These are phyloP conservation scores for Dactylis glomerata DNA, from an alignment of 176 grass and related monocot species.

Conservation along the genomic window DNA sequence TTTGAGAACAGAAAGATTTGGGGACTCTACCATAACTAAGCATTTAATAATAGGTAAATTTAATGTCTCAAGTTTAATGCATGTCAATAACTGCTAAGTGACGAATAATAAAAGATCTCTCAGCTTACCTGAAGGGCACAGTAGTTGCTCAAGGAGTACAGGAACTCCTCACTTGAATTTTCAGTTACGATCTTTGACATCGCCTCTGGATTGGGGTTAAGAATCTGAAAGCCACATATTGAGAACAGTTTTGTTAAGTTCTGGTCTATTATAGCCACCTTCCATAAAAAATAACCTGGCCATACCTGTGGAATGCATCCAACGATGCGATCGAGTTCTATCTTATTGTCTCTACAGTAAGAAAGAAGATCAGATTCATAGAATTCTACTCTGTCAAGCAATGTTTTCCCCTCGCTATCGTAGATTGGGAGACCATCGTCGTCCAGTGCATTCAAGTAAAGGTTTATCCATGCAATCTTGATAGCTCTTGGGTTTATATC, in stretches of 20 bases:
- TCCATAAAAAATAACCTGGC: slow-evolving; percentile 14
- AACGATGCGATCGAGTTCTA: slow-evolving; percentile 93
- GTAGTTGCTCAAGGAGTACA: slow-evolving; percentile 94
- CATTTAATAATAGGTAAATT: slow-evolving; percentile 25
- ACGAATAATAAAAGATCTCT: not conserved
- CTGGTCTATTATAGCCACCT: not conserved
- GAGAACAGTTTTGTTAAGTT: not conserved
- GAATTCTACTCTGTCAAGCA: slow-evolving; percentile 96
- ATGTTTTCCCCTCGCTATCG: slow-evolving; percentile 77
- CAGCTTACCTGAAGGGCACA: slow-evolving; percentile 96
- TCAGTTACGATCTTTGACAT: slow-evolving; percentile 98
- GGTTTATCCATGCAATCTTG: slow-evolving; percentile 98
- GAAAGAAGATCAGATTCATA: slow-evolving; percentile 96
- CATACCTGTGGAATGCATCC: slow-evolving; percentile 99
- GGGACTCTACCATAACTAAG: not conserved
- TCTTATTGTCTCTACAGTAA: slow-evolving; percentile 89
- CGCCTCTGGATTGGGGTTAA: slow-evolving; percentile 97
- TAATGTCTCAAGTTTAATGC: not conserved
- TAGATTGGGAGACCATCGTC: slow-evolving; percentile 77
- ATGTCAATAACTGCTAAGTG: not conserved
- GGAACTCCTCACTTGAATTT: slow-evolving; percentile 96
- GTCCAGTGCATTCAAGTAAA: slow-evolving; percentile 92
- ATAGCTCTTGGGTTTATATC: slow-evolving; percentile 99
- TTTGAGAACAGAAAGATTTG: not conserved
- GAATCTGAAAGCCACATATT: slow-evolving; percentile 58